phyloP scores from a whole-genome alignment of 306 rosid species.

The Cucumis melo region DNA sequence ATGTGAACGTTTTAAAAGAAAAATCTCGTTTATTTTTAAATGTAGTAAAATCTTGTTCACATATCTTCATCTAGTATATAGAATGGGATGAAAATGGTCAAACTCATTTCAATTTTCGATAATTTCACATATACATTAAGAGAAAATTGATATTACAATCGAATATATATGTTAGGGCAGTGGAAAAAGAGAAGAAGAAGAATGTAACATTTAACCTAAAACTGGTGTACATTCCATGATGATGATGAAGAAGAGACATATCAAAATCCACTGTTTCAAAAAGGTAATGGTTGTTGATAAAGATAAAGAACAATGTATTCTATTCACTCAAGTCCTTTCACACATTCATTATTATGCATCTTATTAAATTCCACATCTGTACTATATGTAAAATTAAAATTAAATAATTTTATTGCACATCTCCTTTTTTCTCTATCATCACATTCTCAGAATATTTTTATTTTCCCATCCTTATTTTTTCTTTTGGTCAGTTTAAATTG shows the following conservation, averaged over 20 bases:
- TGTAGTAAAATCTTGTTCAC: too few species aligned
- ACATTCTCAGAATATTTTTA: neutral
- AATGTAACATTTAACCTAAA: neutral
- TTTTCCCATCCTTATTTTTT: neutral
- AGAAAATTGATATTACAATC: too few species aligned
- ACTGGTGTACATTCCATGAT: neutral
- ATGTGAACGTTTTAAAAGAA: neutral
- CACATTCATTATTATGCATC: neutral
- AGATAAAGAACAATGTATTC: neutral
- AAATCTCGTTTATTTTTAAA: too few species aligned
- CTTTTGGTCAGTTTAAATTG: too few species aligned
- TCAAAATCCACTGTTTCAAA: neutral
- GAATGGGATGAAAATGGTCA: too few species aligned
- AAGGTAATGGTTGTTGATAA: neutral
- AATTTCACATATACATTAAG: too few species aligned
- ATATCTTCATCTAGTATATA: too few species aligned
- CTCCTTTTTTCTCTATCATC: neutral
- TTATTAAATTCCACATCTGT: neutral
- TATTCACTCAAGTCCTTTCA: conserved; percentile 2
- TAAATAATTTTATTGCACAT: neutral
- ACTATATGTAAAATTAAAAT: too few species aligned
- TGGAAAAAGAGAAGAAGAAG: neutral
- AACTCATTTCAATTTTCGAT: too few species aligned
- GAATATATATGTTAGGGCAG: neutral
- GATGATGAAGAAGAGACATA: neutral